Evolutionary conservation across 179 eudicot species (phyloP).

Genomic region (Silene coronaria): DNA sequence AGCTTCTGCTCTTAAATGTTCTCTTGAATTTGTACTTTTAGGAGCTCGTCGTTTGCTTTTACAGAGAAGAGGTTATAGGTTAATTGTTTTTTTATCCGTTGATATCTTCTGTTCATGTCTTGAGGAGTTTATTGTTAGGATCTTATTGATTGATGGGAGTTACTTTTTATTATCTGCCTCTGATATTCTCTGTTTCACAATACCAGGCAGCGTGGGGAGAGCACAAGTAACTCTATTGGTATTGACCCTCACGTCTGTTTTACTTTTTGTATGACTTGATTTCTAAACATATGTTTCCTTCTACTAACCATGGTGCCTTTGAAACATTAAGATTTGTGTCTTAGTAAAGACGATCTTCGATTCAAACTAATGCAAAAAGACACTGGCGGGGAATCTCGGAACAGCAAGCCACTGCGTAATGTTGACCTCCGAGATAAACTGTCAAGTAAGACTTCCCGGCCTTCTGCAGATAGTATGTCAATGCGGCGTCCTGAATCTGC

Average conservation of each 20-base stretch:
- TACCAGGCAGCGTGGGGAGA: conserved; percentile 60
- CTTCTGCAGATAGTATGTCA: conserved; percentile 29
- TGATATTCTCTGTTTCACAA: conserved; percentile 18
- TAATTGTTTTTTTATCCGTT: background rate
- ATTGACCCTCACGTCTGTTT: conserved; percentile 20
- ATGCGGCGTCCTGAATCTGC: conserved; percentile 28
- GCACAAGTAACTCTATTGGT: conserved; percentile 45
- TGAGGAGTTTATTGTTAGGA: background rate
- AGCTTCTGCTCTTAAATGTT: background rate
- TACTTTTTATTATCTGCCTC: background rate
- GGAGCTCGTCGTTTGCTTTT: too few relatives aligned
- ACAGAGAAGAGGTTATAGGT: background rate
- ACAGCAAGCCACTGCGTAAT: conserved; percentile 29
- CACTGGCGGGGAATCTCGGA: conserved; percentile 28
- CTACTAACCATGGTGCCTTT: conserved; percentile 28
- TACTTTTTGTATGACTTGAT: conserved; percentile 7
- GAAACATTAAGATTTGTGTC: conserved; percentile 35
- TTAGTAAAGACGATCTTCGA: conserved; percentile 65
- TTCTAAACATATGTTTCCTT: conserved; percentile 16
- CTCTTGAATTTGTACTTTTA: too few relatives aligned
- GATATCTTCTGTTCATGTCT: background rate
- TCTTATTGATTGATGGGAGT: background rate
- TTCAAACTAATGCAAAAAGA: conserved; percentile 66
- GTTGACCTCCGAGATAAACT: conserved; percentile 66
- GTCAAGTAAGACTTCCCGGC: conserved; percentile 43